Evolutionary conservation across 352 stramenopile species (phyloP).

Genomic region (Peronospora farinosa): DNA sequence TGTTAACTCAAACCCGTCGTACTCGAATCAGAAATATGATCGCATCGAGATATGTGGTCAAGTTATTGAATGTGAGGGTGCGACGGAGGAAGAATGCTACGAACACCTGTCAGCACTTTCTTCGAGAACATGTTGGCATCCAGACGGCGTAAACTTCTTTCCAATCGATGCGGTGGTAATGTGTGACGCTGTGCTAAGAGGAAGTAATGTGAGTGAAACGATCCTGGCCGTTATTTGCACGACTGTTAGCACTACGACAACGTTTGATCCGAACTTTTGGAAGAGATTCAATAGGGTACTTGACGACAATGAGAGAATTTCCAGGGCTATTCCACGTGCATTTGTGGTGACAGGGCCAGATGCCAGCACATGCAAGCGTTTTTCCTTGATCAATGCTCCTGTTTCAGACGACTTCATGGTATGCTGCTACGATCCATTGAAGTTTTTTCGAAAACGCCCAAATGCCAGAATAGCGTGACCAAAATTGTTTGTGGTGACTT

Average conservation of each 20-base stretch:
- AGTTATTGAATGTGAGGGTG: slow-evolving; percentile 9
- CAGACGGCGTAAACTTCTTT: slow-evolving; percentile 11
- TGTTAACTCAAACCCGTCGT: slow-evolving; percentile 18
- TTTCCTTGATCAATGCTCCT: slow-evolving; percentile 16
- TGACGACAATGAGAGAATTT: slow-evolving; percentile 12
- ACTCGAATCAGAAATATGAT: slow-evolving; percentile 27
- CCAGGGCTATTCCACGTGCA: slow-evolving; percentile 10
- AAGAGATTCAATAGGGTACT: slow-evolving; percentile 16
- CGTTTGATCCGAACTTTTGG: slow-evolving; percentile 13
- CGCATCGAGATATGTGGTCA: slow-evolving; percentile 13
- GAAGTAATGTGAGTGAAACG: slow-evolving; percentile 14
- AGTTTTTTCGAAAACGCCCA: slow-evolving; percentile 3
- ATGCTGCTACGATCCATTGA: slow-evolving; percentile 22
- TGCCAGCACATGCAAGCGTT: slow-evolving; percentile 14
- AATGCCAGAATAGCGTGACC: slow-evolving; percentile 5
- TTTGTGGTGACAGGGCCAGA: slow-evolving; percentile 24
- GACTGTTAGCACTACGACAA: slow-evolving; percentile 11
- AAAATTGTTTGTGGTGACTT: slow-evolving; percentile 1
- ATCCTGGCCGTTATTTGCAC: slow-evolving; percentile 23
- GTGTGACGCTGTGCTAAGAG: slow-evolving; percentile 19
- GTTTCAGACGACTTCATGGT: slow-evolving; percentile 18
- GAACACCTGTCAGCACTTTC: slow-evolving; percentile 7
- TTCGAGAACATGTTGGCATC: slow-evolving; percentile 13
- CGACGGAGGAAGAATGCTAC: slow-evolving; percentile 15
- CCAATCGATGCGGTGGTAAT: slow-evolving; percentile 22